Percentiles rank a stretch among this genome's conserved stretches.
Evolutionary conservation across 371 early-diverging fungal genomes (phyloP).

Genomic region (Amoeboaphelidium occidentale): DNA sequence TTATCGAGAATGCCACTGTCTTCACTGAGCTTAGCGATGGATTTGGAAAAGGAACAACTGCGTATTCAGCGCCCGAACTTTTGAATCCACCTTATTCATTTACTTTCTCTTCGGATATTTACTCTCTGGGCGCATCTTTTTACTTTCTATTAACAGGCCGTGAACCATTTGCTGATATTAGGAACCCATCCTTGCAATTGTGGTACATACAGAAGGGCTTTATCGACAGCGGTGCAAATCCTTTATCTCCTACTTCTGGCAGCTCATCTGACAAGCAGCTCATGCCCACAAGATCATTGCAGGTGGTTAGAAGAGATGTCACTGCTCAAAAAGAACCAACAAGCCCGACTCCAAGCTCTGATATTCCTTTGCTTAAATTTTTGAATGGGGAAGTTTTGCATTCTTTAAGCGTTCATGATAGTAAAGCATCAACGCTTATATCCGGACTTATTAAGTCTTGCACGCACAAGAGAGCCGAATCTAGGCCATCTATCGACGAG

Average conservation of each 20-base stretch:
- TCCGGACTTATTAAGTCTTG: no score
- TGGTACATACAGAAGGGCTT: conserved; percentile 21
- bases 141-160: conserved; percentile 36
- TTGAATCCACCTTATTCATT: conserved; percentile 15
- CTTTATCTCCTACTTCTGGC: no score
- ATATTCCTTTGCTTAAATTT: neutral
- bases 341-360: no score
- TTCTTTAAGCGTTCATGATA: neutral
- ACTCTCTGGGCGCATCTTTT: conserved; percentile 49
- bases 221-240: neutral
- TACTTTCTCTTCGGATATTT: conserved; percentile 32
- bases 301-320: no score
- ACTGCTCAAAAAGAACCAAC: no score
- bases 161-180: conserved; percentile 30
- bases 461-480: no score
- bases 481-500: no score
- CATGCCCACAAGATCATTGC: no score
- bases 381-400: neutral
- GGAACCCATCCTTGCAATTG: conserved; percentile 24
- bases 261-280: no score
- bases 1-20: conserved; percentile 3
- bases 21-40: conserved; percentile 23
- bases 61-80: conserved; percentile 40
- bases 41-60: conserved; percentile 33
- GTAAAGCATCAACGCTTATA: no score